phyloP scores from a whole-genome alignment of 73 alveolate genomes.

The Paramecium octaurelia region DNA sequence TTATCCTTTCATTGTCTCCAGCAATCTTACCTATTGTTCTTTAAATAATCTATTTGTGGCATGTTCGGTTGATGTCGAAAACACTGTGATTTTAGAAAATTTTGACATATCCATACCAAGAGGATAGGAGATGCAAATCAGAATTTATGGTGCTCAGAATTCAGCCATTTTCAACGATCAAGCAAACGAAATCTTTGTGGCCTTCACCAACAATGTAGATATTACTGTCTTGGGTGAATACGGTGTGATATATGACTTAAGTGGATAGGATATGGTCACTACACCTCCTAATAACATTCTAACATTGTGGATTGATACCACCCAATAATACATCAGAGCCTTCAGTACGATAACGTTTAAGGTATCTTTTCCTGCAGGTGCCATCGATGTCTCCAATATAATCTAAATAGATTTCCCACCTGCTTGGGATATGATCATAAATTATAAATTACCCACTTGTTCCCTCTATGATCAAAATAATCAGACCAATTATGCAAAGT shows the following conservation, averaged over 20 bases:
- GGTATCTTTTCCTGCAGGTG: background rate
- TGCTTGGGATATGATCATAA: constrained; percentile 30
- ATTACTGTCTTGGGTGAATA: background rate
- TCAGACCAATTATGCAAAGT: background rate
- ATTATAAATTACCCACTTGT: background rate
- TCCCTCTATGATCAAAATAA: background rate
- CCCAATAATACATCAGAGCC: background rate
- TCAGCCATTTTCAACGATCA: background rate
- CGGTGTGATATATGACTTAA: background rate
- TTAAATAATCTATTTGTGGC: background rate
- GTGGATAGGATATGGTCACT: background rate
- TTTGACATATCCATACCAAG: background rate
- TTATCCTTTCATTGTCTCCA: background rate
- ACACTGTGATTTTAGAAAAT: constrained; percentile 7
- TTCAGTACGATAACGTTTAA: background rate
- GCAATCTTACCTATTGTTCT: constrained; percentile 3
- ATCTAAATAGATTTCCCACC: background rate
- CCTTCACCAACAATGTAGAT: background rate
- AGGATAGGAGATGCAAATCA: background rate
- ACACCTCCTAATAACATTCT: background rate
- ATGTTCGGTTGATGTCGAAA: background rate
- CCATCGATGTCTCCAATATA: background rate
- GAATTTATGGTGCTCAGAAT: constrained; percentile 6
- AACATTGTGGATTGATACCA: background rate
- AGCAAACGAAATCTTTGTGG: constrained; percentile 26